These are phyloP conservation scores for Trichoderma sp. DNA, from an alignment of 2,329 filamentous ascomycete species.

Conservation along the genomic window DNA sequence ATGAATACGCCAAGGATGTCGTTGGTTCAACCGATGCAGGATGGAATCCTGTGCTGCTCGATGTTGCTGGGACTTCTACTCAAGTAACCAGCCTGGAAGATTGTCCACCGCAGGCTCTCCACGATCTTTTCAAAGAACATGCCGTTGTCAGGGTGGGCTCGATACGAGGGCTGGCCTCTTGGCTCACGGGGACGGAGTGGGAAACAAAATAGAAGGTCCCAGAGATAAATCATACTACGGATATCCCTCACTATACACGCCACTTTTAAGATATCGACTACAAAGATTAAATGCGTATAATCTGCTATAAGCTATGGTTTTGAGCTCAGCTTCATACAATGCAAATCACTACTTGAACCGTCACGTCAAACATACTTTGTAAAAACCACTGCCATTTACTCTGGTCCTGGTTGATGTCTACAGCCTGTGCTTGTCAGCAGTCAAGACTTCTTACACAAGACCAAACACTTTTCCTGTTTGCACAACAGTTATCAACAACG, in stretches of 20 bases:
- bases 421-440: conserved; percentile 23
- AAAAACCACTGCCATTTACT: neutral
- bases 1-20: conserved; percentile 54
- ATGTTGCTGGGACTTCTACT: conserved; percentile 10
- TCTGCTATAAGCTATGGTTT: neutral
- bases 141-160: conserved; percentile 25
- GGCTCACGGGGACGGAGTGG: conserved; percentile 16
- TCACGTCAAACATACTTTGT: neutral
- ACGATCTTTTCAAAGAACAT: conserved; percentile 20
- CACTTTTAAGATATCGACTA: neutral
- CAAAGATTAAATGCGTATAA: neutral
- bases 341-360: neutral
- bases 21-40: conserved; percentile 42
- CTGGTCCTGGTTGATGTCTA: conserved; percentile 3
- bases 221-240: neutral
- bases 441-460: conserved; percentile 20
- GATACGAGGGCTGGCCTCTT: conserved; percentile 22
- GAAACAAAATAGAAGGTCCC: neutral
- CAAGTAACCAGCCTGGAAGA: conserved; percentile 23
- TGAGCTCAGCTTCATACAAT: neutral
- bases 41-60: conserved; percentile 30
- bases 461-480: conserved; percentile 9
- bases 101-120: conserved; percentile 1
- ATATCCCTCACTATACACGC: neutral
- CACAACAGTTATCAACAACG: conserved; percentile 18